A percentile compares a stretch with the other conserved stretches of the same genome.
These are phyloP conservation scores for Leishmania lainsoni DNA, from an alignment of 208 protist genomes.

Conservation along the genomic window DNA sequence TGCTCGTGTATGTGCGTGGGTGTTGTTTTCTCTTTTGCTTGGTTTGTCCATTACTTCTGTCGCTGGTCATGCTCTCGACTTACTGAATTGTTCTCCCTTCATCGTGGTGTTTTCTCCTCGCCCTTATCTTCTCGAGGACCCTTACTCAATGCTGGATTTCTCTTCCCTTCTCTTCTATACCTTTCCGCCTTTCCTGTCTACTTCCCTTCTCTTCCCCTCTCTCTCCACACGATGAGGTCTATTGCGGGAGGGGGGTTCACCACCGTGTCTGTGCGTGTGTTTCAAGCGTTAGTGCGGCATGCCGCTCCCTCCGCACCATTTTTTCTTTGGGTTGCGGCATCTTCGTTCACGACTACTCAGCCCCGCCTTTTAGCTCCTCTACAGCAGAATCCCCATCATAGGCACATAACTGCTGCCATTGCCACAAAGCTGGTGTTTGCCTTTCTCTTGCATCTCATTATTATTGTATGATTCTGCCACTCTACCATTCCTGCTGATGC, in stretches of 20 bases:
- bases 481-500: background rate
- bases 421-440: background rate
- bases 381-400: background rate
- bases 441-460: background rate
- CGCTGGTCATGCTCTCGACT: background rate
- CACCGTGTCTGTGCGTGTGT: background rate
- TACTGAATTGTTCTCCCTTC: background rate
- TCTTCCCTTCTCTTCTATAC: background rate
- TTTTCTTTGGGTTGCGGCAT: background rate
- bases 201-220: no score
- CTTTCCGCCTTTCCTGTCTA: background rate
- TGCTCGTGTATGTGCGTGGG: slow-evolving; percentile 11
- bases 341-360: background rate
- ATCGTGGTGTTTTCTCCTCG: background rate
- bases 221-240: no score
- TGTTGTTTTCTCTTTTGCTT: background rate
- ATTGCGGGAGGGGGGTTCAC: no score
- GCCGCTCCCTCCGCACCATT: background rate
- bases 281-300: background rate
- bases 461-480: background rate
- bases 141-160: background rate
- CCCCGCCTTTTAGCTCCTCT: background rate
- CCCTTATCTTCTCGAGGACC: background rate
- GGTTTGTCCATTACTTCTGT: background rate
- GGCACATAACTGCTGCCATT: no score